These are phyloP conservation scores for Collybia nuda DNA, from an alignment of 768 basidiomycete genomes.

Conservation along the genomic window DNA sequence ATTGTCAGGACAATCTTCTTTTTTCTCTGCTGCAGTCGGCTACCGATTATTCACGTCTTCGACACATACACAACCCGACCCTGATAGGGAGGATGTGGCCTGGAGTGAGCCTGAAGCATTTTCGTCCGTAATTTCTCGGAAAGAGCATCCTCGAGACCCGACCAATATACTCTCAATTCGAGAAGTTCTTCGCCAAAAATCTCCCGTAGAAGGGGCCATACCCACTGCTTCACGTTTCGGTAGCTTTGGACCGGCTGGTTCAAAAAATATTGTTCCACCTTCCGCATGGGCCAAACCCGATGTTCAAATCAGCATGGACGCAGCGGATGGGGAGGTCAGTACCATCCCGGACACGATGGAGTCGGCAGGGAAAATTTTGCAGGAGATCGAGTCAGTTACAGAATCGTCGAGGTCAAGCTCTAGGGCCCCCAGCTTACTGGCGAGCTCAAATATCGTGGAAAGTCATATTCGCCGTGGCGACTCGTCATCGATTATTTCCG, in stretches of 20 bases:
- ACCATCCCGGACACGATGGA: conserved; percentile 32
- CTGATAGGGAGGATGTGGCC: conserved; percentile 54
- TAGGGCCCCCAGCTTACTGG: conserved; percentile 24
- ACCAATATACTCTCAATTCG: conserved; percentile 57
- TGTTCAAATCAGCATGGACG: conserved; percentile 50
- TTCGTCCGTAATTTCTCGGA: conserved; percentile 59
- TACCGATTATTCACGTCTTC: conserved; percentile 50
- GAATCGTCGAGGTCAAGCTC: conserved; percentile 26
- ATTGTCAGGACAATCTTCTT: conserved; percentile 37
- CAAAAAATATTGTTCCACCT: conserved; percentile 26
- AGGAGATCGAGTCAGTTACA: conserved; percentile 36
- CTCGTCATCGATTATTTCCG: conserved; percentile 39
- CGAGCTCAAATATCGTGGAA: conserved; percentile 4
- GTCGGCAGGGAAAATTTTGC: conserved; percentile 44
- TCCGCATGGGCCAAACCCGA: conserved; percentile 59
- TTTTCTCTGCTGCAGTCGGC: conserved; percentile 46
- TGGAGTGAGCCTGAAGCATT: conserved; percentile 65
- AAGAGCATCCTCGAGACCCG: conserved; percentile 62
- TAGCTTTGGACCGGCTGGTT: conserved; percentile 7
- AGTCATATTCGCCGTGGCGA: conserved; percentile 34
- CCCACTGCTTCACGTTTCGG: not conserved
- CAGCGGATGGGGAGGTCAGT: conserved; percentile 49
- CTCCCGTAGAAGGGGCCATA: conserved; percentile 30
- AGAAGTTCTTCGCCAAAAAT: conserved; percentile 60
- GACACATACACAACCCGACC: conserved; percentile 45